Conservation (phyloP, 1,284 basidiomycete genomes). For the Veloboletus limbatus region DNA sequence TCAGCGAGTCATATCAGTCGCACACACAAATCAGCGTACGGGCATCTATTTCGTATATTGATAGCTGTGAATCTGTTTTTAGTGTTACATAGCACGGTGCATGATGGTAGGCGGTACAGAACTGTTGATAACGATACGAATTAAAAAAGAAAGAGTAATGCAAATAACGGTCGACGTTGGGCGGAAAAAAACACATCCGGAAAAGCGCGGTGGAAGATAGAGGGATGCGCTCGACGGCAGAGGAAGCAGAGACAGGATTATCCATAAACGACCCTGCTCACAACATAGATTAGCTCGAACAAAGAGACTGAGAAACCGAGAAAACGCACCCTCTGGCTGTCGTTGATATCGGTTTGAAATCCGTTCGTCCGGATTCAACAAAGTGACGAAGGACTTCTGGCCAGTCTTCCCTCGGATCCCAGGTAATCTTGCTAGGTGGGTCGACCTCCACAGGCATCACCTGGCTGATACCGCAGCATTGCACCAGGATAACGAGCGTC, state of each 20-base stretch:
- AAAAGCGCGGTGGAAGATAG: slow-evolving; percentile 11
- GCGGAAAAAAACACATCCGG: slow-evolving; percentile 1
- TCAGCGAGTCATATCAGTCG: slow-evolving; percentile 10
- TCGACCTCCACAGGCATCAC: slow-evolving; percentile 83
- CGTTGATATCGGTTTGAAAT: slow-evolving; percentile 76
- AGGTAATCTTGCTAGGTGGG: slow-evolving; percentile 65
- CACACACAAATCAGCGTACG: no score
- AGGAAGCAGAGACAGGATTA: slow-evolving; percentile 18
- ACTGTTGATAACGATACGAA: slow-evolving; percentile 22
- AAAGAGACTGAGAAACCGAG: not conserved
- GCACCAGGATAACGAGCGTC: slow-evolving; percentile 66
- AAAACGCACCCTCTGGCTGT: slow-evolving; percentile 62
- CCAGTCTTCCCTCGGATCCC: slow-evolving; percentile 75
- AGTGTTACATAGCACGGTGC: slow-evolving; percentile 29
- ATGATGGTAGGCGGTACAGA: slow-evolving; percentile 23
- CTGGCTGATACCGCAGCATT: slow-evolving; percentile 69
- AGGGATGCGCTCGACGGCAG: slow-evolving; percentile 4
- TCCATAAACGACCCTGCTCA: slow-evolving; percentile 36
- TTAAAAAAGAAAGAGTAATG: slow-evolving; percentile 18
- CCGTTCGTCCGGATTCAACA: slow-evolving; percentile 66
- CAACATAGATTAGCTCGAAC: slow-evolving; percentile 14
- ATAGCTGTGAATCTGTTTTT: no score
- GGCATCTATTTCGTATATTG: slow-evolving; percentile 16
- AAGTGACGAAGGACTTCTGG: slow-evolving; percentile 61
- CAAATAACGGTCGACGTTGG: slow-evolving; percentile 34